Conservation (phyloP, 305 asterid genomes). For the Solanum aculeatissimum region DNA sequence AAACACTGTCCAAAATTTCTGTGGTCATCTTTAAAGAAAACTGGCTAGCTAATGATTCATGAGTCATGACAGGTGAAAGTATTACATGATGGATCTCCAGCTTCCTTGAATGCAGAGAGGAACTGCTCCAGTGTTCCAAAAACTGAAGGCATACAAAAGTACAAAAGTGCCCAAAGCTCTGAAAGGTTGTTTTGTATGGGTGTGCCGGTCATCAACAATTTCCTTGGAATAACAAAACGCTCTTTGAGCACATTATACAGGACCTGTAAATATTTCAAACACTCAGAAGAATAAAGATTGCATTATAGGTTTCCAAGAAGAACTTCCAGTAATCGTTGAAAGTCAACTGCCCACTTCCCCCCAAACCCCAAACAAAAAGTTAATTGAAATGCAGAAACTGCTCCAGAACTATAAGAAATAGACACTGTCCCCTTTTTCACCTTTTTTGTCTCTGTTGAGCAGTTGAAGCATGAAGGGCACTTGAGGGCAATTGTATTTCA, state of each 20-base stretch:
- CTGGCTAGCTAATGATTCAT: not conserved
- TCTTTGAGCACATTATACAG: constrained; percentile 57
- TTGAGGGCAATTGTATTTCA: not conserved
- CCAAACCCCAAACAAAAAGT: not conserved
- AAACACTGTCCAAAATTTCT: not conserved
- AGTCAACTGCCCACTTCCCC: not conserved
- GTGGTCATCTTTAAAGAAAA: not conserved
- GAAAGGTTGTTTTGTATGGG: constrained; percentile 91
- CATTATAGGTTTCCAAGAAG: not conserved
- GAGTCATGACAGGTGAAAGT: not conserved
- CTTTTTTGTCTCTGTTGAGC: not conserved
- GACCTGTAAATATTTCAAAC: constrained; percentile 39
- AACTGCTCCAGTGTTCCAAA: constrained; percentile 80
- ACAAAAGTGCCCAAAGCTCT: constrained; percentile 94
- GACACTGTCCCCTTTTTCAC: not conserved
- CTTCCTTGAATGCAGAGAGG: constrained; percentile 69
- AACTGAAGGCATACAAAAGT: constrained; percentile 72
- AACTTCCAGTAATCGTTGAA: not conserved
- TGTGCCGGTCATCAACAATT: constrained; percentile 92
- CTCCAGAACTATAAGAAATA: not conserved
- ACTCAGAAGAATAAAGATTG: not conserved
- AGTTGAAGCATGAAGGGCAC: not conserved
- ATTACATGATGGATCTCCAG: constrained; percentile 73
- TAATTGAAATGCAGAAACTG: not conserved
- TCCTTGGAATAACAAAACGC: constrained; percentile 73